Evolutionary conservation across 2,329 filamentous ascomycete genomes (phyloP).

Genomic region (Metarhizium robertsii): DNA sequence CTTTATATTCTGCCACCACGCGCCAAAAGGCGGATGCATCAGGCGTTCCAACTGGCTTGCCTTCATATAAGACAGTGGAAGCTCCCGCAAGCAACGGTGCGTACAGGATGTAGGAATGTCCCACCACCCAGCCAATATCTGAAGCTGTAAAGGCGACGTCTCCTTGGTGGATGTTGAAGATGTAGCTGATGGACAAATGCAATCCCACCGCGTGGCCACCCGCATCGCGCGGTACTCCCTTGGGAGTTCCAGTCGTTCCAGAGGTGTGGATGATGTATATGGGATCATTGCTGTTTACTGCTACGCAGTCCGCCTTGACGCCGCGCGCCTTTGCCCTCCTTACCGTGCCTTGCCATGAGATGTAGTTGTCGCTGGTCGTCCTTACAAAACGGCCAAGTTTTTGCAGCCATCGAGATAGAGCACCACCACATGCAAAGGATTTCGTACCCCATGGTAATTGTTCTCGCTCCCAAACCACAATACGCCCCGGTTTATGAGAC

Average conservation of each 20-base stretch:
- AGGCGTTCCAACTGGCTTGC: slow-evolving; percentile 86
- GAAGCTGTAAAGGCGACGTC: slow-evolving; percentile 68
- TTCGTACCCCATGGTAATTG: slow-evolving; percentile 24
- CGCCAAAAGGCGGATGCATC: slow-evolving; percentile 85
- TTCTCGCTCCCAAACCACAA: too few species aligned
- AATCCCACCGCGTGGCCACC: slow-evolving; percentile 83
- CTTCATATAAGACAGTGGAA: slow-evolving; percentile 81
- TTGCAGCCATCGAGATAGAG: too few species aligned
- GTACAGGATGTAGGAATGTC: slow-evolving; percentile 76
- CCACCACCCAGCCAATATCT: slow-evolving; percentile 76
- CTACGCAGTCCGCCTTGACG: slow-evolving; percentile 63
- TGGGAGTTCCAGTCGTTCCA: slow-evolving; percentile 72
- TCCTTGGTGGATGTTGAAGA: slow-evolving; percentile 74
- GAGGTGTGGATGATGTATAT: slow-evolving; percentile 91
- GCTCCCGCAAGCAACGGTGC: slow-evolving; percentile 78
- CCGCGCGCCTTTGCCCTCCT: slow-evolving; percentile 45
- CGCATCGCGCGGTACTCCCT: slow-evolving; percentile 74
- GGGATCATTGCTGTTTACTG: slow-evolving; percentile 66
- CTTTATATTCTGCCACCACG: slow-evolving; percentile 73
- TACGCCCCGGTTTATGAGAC: slow-evolving; percentile 51
- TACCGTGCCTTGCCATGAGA: slow-evolving; percentile 65
- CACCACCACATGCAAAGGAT: slow-evolving; percentile 35
- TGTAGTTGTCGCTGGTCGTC: too few species aligned
- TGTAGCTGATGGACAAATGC: slow-evolving; percentile 69
- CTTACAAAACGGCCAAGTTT: too few species aligned